Evolutionary conservation across 2,329 filamentous ascomycete species (phyloP).

Genomic region (Ramichloridium luteum): DNA sequence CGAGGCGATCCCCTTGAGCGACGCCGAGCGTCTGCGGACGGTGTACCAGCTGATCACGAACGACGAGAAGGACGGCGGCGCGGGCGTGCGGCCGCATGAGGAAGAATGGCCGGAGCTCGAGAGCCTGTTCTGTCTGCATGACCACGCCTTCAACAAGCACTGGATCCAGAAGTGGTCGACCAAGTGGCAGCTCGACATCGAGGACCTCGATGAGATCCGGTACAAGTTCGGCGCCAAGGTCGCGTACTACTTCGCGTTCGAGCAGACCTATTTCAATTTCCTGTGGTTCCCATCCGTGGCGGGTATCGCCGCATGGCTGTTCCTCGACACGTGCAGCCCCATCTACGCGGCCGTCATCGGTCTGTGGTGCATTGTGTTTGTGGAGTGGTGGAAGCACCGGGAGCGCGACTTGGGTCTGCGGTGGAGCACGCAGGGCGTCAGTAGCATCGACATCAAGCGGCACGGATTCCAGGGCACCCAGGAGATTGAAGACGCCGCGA

Average conservation of each 20-base stretch:
- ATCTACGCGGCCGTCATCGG: conserved; percentile 67
- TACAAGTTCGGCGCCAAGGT: conserved; percentile 48
- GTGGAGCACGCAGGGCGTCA: conserved; percentile 81
- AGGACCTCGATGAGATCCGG: conserved; percentile 40
- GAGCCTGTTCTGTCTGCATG: conserved; percentile 38
- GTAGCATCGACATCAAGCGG: conserved; percentile 64
- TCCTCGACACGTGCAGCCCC: conserved; percentile 75
- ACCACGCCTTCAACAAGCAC: conserved; percentile 40
- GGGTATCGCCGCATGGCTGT: conserved; percentile 63
- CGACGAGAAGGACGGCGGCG: conserved; percentile 35
- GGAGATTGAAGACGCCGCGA: conserved; percentile 65
- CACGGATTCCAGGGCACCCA: conserved; percentile 69
- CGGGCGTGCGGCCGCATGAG: conserved; percentile 39
- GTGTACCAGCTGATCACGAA: conserved; percentile 64
- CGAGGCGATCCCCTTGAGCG: conserved; percentile 62
- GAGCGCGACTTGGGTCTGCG: conserved; percentile 74
- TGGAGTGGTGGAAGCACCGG: conserved; percentile 94
- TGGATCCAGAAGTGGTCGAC: conserved; percentile 42
- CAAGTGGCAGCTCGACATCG: conserved; percentile 33
- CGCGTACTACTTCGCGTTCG: conserved; percentile 90
- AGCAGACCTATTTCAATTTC: conserved; percentile 81
- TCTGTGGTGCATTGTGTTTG: conserved; percentile 80
- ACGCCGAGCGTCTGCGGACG: conserved; percentile 77
- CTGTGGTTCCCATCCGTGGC: conserved; percentile 69
- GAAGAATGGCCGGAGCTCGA: conserved; percentile 40